A percentile compares a stretch with the other conserved stretches of the same genome.
phyloP scores from a whole-genome alignment of 306 rosid species.

The Aeschynomene evenia region DNA sequence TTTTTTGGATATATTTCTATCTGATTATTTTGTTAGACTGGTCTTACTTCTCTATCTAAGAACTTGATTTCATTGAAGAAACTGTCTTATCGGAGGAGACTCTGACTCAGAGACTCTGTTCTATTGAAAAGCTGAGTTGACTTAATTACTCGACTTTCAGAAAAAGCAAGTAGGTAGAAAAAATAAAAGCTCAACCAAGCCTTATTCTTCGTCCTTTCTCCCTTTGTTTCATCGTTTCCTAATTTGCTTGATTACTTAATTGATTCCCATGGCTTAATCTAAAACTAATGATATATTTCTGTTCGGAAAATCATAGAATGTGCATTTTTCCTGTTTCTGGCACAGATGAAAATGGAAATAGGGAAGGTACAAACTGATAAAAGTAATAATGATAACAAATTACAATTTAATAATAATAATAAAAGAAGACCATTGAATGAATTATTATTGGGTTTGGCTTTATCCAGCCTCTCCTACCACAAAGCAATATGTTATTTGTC shows the following conservation, averaged over 20 bases:
- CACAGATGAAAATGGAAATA: neutral
- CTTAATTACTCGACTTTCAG: constrained; percentile 29
- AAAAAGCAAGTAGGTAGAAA: neutral
- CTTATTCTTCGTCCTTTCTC: neutral
- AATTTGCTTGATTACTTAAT: neutral
- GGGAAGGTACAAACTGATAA: neutral
- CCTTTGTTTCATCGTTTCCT: constrained; percentile 2
- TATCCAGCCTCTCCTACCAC: neutral
- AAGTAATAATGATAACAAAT: neutral
- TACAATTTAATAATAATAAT: neutral
- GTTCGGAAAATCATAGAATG: neutral
- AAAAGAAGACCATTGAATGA: neutral
- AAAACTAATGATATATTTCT: neutral
- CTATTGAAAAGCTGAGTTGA: constrained; percentile 43
- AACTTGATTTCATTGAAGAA: neutral
- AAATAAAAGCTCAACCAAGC: neutral
- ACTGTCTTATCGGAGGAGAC: neutral
- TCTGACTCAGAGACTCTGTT: constrained; percentile 29
- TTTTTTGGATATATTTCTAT: neutral
- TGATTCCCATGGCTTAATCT: constrained; percentile 11
- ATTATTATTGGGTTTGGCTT: neutral
- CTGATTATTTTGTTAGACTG: neutral
- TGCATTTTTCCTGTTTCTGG: neutral
- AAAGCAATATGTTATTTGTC: constrained; percentile 22
- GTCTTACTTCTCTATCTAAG: neutral